These are phyloP conservation scores for Rhodofomes roseus DNA, from an alignment of 1,284 basidiomycete genomes.

Conservation along the genomic window DNA sequence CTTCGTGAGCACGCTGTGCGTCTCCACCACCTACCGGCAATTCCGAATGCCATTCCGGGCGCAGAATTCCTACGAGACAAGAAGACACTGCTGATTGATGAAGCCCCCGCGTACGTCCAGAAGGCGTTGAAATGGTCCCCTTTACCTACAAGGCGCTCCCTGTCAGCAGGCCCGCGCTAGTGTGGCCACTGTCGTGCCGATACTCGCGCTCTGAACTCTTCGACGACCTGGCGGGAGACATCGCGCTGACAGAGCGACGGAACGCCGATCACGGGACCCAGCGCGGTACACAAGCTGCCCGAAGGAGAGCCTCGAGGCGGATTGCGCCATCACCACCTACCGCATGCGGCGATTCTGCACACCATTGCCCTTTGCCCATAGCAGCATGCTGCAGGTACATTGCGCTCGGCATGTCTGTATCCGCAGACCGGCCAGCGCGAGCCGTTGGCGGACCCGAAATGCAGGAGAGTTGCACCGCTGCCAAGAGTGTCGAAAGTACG, in stretches of 20 bases:
- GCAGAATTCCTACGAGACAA: background rate
- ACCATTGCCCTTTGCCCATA: constrained; percentile 23
- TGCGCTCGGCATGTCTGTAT: background rate
- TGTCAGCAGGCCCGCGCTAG: constrained; percentile 10
- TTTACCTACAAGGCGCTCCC: constrained; percentile 1
- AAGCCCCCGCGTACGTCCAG: background rate
- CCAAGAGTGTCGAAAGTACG: background rate
- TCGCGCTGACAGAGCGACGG: constrained; percentile 12
- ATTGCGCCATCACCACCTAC: constrained; percentile 16
- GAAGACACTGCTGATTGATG: constrained; percentile 1
- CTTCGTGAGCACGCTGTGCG: background rate
- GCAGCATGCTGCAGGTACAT: constrained; percentile 7
- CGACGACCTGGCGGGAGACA: background rate
- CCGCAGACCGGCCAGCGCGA: background rate
- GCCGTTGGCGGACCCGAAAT: background rate
- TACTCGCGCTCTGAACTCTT: background rate
- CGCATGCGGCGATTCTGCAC: constrained; percentile 8
- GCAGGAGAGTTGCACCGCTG: background rate
- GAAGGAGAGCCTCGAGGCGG: constrained; percentile 18
- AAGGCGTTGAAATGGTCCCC: background rate
- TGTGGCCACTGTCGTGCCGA: constrained; percentile 3
- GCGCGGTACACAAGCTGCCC: constrained; percentile 6
- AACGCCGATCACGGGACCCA: constrained; percentile 13
- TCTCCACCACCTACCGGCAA: background rate
- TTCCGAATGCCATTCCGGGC: background rate